A percentile compares a stretch with the other conserved stretches of the same genome.
Conservation (phyloP, 495 filamentous ascomycete species). For the Aspergillus homomorphus region DNA sequence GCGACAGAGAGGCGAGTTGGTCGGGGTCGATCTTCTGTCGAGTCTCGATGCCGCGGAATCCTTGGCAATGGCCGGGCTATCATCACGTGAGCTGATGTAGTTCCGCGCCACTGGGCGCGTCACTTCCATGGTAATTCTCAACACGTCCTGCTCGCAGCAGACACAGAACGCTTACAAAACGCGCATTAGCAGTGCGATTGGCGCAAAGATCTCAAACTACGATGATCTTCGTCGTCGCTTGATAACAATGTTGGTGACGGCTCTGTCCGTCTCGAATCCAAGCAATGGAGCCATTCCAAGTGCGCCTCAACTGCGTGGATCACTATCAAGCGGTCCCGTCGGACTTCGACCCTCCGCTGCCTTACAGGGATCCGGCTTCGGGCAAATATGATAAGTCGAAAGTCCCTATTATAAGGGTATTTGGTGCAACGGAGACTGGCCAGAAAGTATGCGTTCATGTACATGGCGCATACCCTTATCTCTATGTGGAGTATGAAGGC, state of each 20-base stretch:
- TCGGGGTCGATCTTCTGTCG: too few species aligned
- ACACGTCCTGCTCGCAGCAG: conserved; percentile 3
- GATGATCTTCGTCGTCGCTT: not conserved
- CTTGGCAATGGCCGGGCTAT: conserved; percentile 4
- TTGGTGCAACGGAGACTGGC: conserved; percentile 90
- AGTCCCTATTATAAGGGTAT: conserved; percentile 85
- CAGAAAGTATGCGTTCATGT: conserved; percentile 97
- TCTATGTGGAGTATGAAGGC: conserved; percentile 84
- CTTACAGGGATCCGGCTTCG: conserved; percentile 50
- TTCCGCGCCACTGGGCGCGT: conserved; percentile 25
- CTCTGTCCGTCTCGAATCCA: conserved; percentile 18
- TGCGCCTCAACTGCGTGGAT: conserved; percentile 93
- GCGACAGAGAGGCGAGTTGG: not conserved
- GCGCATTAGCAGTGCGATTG: not conserved
- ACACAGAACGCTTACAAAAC: not conserved
- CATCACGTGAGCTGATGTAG: conserved; percentile 36
- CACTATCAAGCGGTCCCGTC: conserved; percentile 80
- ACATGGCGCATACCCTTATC: conserved; percentile 91
- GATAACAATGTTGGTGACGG: conserved; percentile 31
- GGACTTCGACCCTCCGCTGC: conserved; percentile 76
- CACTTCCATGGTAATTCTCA: conserved; percentile 5
- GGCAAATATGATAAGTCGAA: conserved; percentile 56
- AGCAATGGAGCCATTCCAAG: conserved; percentile 67
- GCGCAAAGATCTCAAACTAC: conserved; percentile 10
- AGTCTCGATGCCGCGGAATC: conserved; percentile 1